Percentiles rank a stretch among this genome's conserved stretches.
phyloP scores from a whole-genome alignment of 169 alveolate species.

The Babesia divergens region DNA sequence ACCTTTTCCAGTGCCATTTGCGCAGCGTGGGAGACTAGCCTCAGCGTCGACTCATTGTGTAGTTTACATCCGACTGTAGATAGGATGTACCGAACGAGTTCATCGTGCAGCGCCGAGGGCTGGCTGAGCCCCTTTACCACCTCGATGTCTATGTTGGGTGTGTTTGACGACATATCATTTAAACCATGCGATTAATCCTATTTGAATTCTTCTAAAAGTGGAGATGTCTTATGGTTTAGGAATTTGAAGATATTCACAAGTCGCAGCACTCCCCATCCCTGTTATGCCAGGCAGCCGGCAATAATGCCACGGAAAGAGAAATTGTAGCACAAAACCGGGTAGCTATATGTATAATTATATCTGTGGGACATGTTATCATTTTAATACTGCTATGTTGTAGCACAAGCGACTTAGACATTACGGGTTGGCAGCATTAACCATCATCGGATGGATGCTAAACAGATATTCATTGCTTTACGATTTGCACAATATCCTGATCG shows the following conservation, averaged over 20 bases:
- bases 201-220: too few relatives aligned
- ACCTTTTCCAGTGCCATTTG: constrained; percentile 64
- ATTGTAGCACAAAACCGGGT: too few relatives aligned
- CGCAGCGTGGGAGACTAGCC: constrained; percentile 66
- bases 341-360: too few relatives aligned
- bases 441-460: neutral
- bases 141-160: constrained; percentile 52
- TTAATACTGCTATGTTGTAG: too few relatives aligned
- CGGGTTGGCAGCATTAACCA: too few relatives aligned
- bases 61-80: constrained; percentile 62
- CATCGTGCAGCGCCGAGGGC: constrained; percentile 67
- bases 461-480: constrained; percentile 73
- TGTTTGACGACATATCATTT: neutral
- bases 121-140: constrained; percentile 60
- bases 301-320: too few relatives aligned
- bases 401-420: too few relatives aligned
- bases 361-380: too few relatives aligned
- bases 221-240: too few relatives aligned
- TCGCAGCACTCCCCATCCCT: too few relatives aligned
- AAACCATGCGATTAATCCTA: neutral
- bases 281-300: too few relatives aligned
- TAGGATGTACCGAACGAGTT: constrained; percentile 54
- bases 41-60: constrained; percentile 55
- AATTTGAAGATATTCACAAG: too few relatives aligned
- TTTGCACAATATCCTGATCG: constrained; percentile 87